phyloP scores from a whole-genome alignment of 345 rosid species.

The Populus deltoides region DNA sequence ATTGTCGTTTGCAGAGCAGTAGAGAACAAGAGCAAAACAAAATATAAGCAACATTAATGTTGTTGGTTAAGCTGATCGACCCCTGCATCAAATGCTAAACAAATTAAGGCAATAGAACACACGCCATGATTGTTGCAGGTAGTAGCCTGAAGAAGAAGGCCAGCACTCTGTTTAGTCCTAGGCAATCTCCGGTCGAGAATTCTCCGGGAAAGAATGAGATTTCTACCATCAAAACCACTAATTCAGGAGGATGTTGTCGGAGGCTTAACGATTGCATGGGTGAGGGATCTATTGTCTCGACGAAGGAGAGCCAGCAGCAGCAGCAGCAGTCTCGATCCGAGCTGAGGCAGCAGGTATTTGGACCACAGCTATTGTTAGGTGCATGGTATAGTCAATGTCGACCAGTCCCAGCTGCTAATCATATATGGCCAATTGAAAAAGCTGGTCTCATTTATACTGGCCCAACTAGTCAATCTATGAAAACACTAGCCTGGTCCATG shows the following conservation, averaged over 20 bases:
- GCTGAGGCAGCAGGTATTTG: constrained; percentile 35
- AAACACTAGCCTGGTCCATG: too few relatives aligned
- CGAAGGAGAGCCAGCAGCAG: constrained; percentile 2
- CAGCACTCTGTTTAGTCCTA: background rate
- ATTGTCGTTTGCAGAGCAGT: background rate
- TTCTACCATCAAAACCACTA: background rate
- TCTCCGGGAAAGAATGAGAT: constrained; percentile 4
- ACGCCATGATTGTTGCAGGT: constrained; percentile 20
- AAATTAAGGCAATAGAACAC: background rate
- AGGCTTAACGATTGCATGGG: constrained; percentile 21
- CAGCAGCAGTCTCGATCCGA: constrained; percentile 13
- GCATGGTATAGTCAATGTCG: background rate
- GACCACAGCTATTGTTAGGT: background rate
- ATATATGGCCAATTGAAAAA: too few relatives aligned
- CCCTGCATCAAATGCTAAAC: background rate
- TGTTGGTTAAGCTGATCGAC: too few relatives aligned
- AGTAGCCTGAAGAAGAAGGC: constrained; percentile 15
- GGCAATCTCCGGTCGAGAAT: constrained; percentile 11
- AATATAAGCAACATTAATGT: constrained; percentile 1
- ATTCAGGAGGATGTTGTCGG: constrained; percentile 13
- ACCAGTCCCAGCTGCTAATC: too few relatives aligned
- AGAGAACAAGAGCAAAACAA: background rate
- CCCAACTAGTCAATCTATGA: too few relatives aligned
- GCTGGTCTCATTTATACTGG: too few relatives aligned
- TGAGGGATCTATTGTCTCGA: constrained; percentile 21